Conservation (phyloP, 2,329 filamentous ascomycete species). For the Ascomycota sp. region DNA sequence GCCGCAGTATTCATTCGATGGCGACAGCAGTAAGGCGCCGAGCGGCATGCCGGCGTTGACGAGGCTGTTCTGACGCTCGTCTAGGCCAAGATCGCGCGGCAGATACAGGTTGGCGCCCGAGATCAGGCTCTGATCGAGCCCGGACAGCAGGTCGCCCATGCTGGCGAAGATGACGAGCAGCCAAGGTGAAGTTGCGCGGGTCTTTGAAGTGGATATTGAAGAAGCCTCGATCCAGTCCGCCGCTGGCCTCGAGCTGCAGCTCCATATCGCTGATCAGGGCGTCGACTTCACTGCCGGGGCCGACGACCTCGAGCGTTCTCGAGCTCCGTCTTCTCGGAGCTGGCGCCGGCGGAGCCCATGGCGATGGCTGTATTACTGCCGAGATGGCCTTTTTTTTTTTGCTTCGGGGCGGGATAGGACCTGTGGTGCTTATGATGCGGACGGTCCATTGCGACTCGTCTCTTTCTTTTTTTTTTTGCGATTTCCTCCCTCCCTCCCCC, state of each 20-base stretch:
- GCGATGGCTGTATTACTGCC: background rate
- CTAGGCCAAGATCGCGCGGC: constrained; percentile 34
- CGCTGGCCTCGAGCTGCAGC: constrained; percentile 14
- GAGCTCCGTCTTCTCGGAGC: constrained; percentile 8
- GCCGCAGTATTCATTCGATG: constrained; percentile 46
- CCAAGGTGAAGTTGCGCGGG: constrained; percentile 46
- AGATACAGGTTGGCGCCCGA: constrained; percentile 50
- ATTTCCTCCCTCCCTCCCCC: too few relatives aligned
- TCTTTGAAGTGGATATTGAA: constrained; percentile 39
- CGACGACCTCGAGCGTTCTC: constrained; percentile 18
- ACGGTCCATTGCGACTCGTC: too few relatives aligned
- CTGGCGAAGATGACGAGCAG: constrained; percentile 51
- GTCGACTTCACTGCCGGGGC: constrained; percentile 15
- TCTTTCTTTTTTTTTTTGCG: too few relatives aligned
- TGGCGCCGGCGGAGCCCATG: background rate
- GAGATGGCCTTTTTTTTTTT: too few relatives aligned
- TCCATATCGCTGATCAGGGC: constrained; percentile 21
- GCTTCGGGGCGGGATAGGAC: background rate
- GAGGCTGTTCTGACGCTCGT: constrained; percentile 36
- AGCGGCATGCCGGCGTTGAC: constrained; percentile 54
- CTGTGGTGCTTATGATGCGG: background rate
- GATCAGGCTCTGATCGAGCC: constrained; percentile 54
- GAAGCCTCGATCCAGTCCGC: constrained; percentile 15
- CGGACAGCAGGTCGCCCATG: constrained; percentile 53
- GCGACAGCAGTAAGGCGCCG: constrained; percentile 45